phyloP scores from a whole-genome alignment of 495 filamentous ascomycete genomes.

The Xylaria acuta region DNA sequence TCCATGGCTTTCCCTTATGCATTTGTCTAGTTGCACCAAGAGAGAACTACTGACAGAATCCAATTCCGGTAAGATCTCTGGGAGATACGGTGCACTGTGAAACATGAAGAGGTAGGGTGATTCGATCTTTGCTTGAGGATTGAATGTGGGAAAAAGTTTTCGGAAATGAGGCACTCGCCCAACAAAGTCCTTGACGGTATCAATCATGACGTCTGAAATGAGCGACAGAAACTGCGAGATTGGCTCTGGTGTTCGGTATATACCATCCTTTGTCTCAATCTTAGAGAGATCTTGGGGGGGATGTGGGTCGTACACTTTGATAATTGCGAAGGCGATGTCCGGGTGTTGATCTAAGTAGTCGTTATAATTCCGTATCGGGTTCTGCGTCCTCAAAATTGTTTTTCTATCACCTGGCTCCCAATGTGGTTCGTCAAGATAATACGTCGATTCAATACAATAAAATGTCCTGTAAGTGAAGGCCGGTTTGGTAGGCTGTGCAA shows the following conservation, averaged over 20 bases:
- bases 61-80: not conserved
- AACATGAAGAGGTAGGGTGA: constrained; percentile 1
- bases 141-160: not conserved
- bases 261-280: not conserved
- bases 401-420: not conserved
- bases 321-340: not conserved
- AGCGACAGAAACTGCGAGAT: not conserved
- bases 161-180: not conserved
- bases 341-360: not conserved
- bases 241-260: not conserved
- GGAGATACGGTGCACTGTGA: not conserved
- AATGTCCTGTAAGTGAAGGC: not conserved
- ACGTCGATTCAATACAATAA: not conserved
- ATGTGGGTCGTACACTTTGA: not conserved
- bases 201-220: constrained; percentile 1
- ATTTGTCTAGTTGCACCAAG: not conserved
- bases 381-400: not conserved
- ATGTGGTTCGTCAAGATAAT: constrained; percentile 13
- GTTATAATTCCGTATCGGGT: not conserved
- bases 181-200: not conserved
- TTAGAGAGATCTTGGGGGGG: not conserved
- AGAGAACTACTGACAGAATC: not conserved
- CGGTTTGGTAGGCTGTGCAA: not conserved
- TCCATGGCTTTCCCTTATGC: not conserved
- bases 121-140: not conserved